These are phyloP conservation scores for Paralagenidium karlingii DNA, from an alignment of 352 stramenopile genomes.

Conservation along the genomic window DNA sequence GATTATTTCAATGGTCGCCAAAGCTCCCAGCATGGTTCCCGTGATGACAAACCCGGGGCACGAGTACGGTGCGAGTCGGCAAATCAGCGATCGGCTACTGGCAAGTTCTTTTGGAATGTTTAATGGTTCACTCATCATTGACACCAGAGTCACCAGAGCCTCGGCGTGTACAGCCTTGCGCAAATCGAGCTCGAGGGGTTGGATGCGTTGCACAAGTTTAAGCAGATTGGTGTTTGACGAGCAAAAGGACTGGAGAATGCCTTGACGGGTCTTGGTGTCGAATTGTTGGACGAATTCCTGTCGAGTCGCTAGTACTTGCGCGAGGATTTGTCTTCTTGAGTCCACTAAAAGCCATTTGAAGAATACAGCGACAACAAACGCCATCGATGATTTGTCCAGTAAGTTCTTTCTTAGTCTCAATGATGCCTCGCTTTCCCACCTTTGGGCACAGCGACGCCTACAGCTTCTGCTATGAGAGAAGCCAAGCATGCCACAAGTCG, in stretches of 20 bases:
- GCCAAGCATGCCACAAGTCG: neutral
- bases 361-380: too few species aligned
- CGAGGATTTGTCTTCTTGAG: too few species aligned
- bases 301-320: too few species aligned
- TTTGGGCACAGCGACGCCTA: too few species aligned
- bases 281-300: too few species aligned
- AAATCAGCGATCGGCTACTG: slow-evolving; percentile 6
- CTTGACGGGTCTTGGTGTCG: too few species aligned
- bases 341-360: too few species aligned
- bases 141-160: slow-evolving; percentile 17
- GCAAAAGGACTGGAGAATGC: too few species aligned
- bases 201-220: slow-evolving; percentile 4
- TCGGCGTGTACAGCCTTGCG: slow-evolving; percentile 8
- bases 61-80: slow-evolving; percentile 1
- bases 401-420: too few species aligned
- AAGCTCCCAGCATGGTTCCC: slow-evolving; percentile 12
- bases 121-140: slow-evolving; percentile 5
- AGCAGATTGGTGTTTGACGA: too few species aligned
- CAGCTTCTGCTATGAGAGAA: slow-evolving; percentile 7
- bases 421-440: too few species aligned
- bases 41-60: slow-evolving; percentile 8
- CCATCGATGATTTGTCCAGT: too few species aligned
- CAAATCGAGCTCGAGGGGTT: slow-evolving; percentile 3
- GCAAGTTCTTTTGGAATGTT: slow-evolving; percentile 7
- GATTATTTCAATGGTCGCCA: slow-evolving; percentile 15